Percentiles rank a stretch among this genome's conserved stretches.
Evolutionary conservation across 169 alveolate genomes (phyloP).

Genomic region (Theileria annulata): DNA sequence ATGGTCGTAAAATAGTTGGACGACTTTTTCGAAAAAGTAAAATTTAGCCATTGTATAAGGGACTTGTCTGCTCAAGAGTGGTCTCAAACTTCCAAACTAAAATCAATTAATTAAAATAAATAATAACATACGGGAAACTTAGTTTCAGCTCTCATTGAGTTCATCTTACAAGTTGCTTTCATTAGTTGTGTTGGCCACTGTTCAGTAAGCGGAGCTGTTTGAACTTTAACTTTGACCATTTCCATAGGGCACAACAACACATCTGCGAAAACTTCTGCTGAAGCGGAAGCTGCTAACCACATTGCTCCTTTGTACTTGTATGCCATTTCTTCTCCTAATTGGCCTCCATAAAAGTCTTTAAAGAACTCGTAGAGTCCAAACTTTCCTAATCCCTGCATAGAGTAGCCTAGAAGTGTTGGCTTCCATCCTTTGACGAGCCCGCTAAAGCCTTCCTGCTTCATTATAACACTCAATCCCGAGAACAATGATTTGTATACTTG

Average conservation of each 20-base stretch:
- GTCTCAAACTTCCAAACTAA: constrained; percentile 84
- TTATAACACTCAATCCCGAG: constrained; percentile 74
- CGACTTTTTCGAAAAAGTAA: constrained; percentile 93
- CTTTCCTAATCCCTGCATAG: constrained; percentile 96
- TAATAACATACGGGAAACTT: constrained; percentile 79
- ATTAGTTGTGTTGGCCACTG: constrained; percentile 83
- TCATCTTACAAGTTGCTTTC: constrained; percentile 83
- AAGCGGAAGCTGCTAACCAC: constrained; percentile 96
- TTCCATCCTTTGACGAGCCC: constrained; percentile 94
- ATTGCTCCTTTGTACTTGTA: constrained; percentile 86
- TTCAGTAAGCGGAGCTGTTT: constrained; percentile 82
- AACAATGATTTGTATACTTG: constrained; percentile 81
- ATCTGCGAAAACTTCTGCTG: constrained; percentile 98
- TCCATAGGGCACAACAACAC: constrained; percentile 96
- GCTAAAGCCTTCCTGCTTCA: constrained; percentile 86
- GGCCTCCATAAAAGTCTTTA: constrained; percentile 90
- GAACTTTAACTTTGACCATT: constrained; percentile 93
- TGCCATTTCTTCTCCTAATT: constrained; percentile 85
- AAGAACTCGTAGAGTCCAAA: constrained; percentile 97
- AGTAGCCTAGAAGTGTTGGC: constrained; percentile 97
- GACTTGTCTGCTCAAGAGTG: constrained; percentile 93
- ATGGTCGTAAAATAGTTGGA: constrained; percentile 85
- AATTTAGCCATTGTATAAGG: constrained; percentile 99
- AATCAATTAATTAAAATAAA: neutral
- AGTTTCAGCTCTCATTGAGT: constrained; percentile 72